Evolutionary conservation across 148 eudicot genomes (phyloP).

Genomic region (Rheum nobile): DNA sequence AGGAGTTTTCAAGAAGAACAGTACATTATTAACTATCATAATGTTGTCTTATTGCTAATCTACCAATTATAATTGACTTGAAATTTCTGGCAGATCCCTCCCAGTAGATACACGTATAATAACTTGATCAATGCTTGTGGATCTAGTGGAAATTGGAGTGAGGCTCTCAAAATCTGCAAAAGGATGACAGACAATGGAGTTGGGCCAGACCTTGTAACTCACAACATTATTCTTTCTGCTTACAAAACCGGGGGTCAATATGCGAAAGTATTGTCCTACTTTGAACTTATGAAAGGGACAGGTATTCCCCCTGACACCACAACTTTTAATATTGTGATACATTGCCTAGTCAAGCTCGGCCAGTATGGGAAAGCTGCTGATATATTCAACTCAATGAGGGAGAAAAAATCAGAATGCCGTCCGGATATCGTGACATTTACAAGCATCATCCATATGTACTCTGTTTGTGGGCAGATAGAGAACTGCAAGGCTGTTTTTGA

Average conservation of each 20-base stretch:
- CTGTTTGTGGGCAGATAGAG: constrained; percentile 68
- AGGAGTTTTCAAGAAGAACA: neutral
- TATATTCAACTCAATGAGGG: constrained; percentile 76
- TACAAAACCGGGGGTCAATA: constrained; percentile 79
- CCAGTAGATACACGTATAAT: constrained; percentile 81
- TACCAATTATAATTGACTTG: neutral
- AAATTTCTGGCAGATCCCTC: constrained; percentile 59
- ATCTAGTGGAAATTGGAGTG: constrained; percentile 94
- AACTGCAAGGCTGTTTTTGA: constrained; percentile 67
- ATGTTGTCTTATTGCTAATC: neutral
- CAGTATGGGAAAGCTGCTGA: constrained; percentile 54
- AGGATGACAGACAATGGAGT: constrained; percentile 95
- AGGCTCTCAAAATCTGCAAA: constrained; percentile 80
- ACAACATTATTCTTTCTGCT: constrained; percentile 82
- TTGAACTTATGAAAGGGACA: constrained; percentile 87
- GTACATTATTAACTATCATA: neutral
- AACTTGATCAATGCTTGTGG: constrained; percentile 95
- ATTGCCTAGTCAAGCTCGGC: constrained; percentile 68
- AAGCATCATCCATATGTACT: constrained; percentile 91
- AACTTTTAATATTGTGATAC: constrained; percentile 66
- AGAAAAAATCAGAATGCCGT: constrained; percentile 43
- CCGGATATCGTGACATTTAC: constrained; percentile 87
- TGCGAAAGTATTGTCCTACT: constrained; percentile 80
- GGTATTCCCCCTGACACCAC: constrained; percentile 69
- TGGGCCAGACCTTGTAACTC: constrained; percentile 94